Evolutionary conservation across 768 basidiomycete species (phyloP), one percentile per base, ranked within the genome.

Genomic region (Amanita pseudoporphyria): DNA sequence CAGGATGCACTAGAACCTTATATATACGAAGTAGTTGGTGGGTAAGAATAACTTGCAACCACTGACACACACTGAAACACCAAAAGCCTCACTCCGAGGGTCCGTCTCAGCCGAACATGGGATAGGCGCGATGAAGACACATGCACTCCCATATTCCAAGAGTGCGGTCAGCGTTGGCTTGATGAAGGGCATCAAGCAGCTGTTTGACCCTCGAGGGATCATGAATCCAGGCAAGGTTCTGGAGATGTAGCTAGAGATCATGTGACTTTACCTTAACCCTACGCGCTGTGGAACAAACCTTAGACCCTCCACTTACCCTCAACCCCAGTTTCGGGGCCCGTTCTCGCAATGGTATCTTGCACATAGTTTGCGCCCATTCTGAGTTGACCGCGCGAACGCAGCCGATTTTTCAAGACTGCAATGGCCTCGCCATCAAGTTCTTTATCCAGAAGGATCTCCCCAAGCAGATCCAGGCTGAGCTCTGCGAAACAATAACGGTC

Each of bases 21-120:
- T 63, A 74, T 99, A 36, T 99, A 92, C 60, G 91, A 98, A 67
- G 74, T 93, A 41, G 87, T 92, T 53, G 74, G 89, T 83, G 58
- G 58, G 83, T 76, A 28, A 40, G 38, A 32, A 47, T 41, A 36
- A 49, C 41, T 31, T 44, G 43, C 18, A 26, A 16, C 26, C 37
- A 32, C 10, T 52, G 19, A 18, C n/a, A 32, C 18, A 41, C 21
- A 9, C 28, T 52, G 2, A 54, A 19, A 36, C 19, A 53, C 12
- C 21, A 19, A 50, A 18, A 90, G 87, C 82, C 16, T 80, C 78
- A 1, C 76, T 87, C 60, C 77, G 81, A 45, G 95, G 95, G 6
- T 97, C 95, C 0, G 81, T 99, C 56, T 97, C 94, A 5, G 95
- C 95, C 1, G 95, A 99, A 62, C 95, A 99, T 63, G 95, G 95